Base-by-base conservation (phyloP, 2,329 filamentous ascomycete genomes). In the Pseudonectria buxi region DNA sequence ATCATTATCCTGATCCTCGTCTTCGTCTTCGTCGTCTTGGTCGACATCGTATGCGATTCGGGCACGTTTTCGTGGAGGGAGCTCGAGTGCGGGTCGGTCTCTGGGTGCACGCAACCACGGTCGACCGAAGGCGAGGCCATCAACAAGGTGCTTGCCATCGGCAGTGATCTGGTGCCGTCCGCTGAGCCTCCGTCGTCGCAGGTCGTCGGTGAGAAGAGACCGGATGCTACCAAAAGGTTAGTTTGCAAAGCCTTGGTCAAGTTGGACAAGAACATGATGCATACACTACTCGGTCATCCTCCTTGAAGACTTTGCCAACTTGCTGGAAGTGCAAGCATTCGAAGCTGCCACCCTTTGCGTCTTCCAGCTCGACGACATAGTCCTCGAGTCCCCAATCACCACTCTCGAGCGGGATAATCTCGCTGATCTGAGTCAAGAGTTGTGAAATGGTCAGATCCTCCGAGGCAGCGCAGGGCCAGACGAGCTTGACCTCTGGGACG, bases 321-420 rank as follows among this genome's bases (percentile, higher is more conserved):
- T 74, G 69, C 56, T 86, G 82, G 51, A 86, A 96, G 63, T 95
- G 90, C 37, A 95, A 63, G 50, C 86, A 92, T 62, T 96, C 90
- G 47, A 86, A 95, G 30, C 75, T 78, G 13, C 62, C 66, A n/a
- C 72, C 72, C 26, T 65, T 61, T 18, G 54, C 50, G 36, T 72
- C 69, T 14, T 61, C 60, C 4, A 95, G 71, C 59, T 94, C 85
- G 22, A 95, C 86, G 7, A 76, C 76, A 59, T 96, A 96, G 56
- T 95, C 86, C 53, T 95, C 89, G 4, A 95, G 64, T 0, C 86
- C 87, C 86, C 87, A 95, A 40, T 87, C 71, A 27, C 72, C 71
- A 37, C 81, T 79, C 63, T 95, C 88, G 0, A 96, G 75, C 0
- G 89, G 88, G 2, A 95, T 67, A 12, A 84, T 72, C 28, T 85